These are phyloP conservation scores for Salicornia ramosissima DNA, from an alignment of 148 eudicot species.

Conservation along the genomic window DNA sequence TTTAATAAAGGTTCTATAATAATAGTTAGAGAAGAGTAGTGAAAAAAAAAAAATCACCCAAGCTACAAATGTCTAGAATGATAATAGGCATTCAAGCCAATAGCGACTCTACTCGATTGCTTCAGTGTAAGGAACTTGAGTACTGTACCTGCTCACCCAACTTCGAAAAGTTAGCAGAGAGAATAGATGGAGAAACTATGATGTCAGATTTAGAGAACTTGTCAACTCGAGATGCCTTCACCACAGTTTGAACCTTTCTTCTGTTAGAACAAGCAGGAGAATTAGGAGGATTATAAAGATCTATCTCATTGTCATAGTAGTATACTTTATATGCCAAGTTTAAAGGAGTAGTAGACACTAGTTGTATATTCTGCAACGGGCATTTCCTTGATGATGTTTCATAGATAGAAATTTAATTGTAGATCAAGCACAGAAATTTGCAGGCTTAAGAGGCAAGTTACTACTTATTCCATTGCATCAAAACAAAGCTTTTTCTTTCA, in stretches of 20 bases:
- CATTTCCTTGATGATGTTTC: not conserved
- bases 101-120: conserved; percentile 4
- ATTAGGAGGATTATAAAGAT: not conserved
- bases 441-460: not conserved
- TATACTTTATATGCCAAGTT: not conserved
- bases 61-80: not conserved
- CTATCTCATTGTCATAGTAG: not conserved
- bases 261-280: conserved; percentile 27
- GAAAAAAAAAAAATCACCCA: not conserved
- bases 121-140: not conserved
- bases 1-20: conserved; percentile 6
- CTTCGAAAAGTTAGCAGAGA: conserved; percentile 92
- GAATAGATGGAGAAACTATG: conserved; percentile 96
- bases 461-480: not conserved
- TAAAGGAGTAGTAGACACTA: not conserved
- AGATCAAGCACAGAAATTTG: not conserved
- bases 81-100: not conserved
- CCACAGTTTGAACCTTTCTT: conserved; percentile 55
- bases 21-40: not conserved
- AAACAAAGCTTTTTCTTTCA: not conserved
- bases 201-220: conserved; percentile 89
- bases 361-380: not conserved
- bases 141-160: conserved; percentile 89
- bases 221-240: conserved; percentile 94
- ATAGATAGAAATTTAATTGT: not conserved